Base-by-base conservation (phyloP, 148 eudicot species). In the Silene latifolia region DNA sequence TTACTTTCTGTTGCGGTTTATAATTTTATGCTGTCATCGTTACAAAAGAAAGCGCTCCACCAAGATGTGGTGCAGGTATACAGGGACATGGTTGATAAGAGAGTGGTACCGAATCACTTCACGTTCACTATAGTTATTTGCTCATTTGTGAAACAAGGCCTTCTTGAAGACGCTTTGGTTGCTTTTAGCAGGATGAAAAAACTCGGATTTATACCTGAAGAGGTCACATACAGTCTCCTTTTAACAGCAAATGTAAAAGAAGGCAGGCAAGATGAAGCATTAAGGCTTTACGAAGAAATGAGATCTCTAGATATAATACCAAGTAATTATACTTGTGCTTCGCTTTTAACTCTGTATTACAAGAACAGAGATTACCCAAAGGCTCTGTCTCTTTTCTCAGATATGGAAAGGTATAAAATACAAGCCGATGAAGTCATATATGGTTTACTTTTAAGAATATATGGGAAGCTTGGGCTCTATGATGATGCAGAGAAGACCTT, bases 1-100 rank as follows among this genome's bases (percentile, higher is more conserved):
- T 21, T 80, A 27, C 96, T 86, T 48, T 76, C 93, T 62, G 73
- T 87, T 66, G 61, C 93, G n/a, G 97, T 91, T 71, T 94, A 78
- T 84, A 93, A 93, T 86, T 93, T 93, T 73, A 91, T 93, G 90
- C 81, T 93, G 47, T 93, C 98, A 8, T 91, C 97, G 67, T 84
- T 93, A 83, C 98, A 93, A 76, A 93, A 93, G 89, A 93, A 89
- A 74, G 82, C 85, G 32, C 87, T 83, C 58, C 98, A 93, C 69
- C 79, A 53, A 63, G 63, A 85, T 75, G 93, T 89, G 48, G 75
- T 82, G 72, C 80, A 81, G 70, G 77, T 91, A 47, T 93, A 91
- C 90, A 77, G 76, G 66, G 87, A 89, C 71, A 93, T 93, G 97
- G 71, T 77, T 51, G 75, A 78, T 59, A 80, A 73, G 58, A 71